Percentiles rank a stretch among this genome's conserved stretches.
Conservation (phyloP, 768 basidiomycete genomes). For the Mycena chlorophos region DNA sequence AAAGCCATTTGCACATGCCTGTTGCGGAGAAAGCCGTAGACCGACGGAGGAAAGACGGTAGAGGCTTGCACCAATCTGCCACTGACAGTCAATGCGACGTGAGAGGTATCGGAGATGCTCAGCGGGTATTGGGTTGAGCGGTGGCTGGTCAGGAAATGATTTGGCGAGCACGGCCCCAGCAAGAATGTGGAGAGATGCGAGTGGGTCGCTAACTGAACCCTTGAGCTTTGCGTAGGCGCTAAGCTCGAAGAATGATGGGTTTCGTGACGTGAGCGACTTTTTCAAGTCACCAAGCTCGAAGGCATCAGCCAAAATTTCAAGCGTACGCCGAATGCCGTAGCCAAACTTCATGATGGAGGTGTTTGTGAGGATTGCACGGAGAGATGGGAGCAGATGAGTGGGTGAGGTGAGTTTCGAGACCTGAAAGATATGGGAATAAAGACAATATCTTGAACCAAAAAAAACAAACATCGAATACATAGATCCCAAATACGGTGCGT, state of each 20-base stretch:
- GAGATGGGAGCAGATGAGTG: slow-evolving; percentile 8
- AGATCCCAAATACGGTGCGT: background rate
- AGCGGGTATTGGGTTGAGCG: background rate
- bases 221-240: slow-evolving; percentile 2
- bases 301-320: background rate
- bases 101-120: background rate
- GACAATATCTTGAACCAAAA: background rate
- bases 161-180: background rate
- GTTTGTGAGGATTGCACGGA: slow-evolving; percentile 6
- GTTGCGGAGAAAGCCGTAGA: no score
- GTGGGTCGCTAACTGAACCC: slow-evolving; percentile 1
- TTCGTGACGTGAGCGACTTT: background rate
- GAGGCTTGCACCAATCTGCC: slow-evolving; percentile 5
- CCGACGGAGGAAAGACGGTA: background rate
- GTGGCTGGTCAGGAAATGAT: background rate
- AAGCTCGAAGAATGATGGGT: slow-evolving; percentile 1
- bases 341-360: slow-evolving; percentile 1
- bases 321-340: background rate
- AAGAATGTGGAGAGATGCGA: slow-evolving; percentile 1
- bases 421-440: background rate
- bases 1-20: background rate
- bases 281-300: background rate
- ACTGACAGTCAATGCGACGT: slow-evolving; percentile 2
- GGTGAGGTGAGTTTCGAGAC: background rate
- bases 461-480: background rate